Base-by-base conservation (phyloP, 176 grass and related monocot genomes). In the Elymus sibiricus region DNA sequence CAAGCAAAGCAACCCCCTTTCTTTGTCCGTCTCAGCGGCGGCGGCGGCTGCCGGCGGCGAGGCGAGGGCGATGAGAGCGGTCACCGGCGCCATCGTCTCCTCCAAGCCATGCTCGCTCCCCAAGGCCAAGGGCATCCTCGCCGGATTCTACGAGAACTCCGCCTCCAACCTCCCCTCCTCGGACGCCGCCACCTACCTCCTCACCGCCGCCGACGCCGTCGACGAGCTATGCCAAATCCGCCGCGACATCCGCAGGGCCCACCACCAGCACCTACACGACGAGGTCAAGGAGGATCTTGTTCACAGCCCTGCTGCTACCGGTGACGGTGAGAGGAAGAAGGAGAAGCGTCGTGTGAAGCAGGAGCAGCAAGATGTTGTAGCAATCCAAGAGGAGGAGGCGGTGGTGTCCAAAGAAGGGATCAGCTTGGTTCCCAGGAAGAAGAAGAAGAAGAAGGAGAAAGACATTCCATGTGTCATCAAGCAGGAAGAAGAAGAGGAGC, bases 11-110 rank as follows among this genome's bases (percentile, higher is more conserved):
- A 35, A 35, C 34, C 34, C 34, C n/a, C n/a, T n/a, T n/a, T n/a
- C 32, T 32, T 32, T 32, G 32, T 32, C 32, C n/a, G n/a, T 32
- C 38, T 7, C 38, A n/a, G 3, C 38, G 3, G 38, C 38, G 38
- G 39, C 39, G 39, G 39, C 40, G 5, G 22, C 69, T 15, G 49
- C 39, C 74, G 75, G 66, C 27, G 83, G 70, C 70, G 69, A 26
- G n/a, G n/a, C n/a, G n/a, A n/a, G n/a, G 62, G 64, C 74, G 39
- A 90, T 90, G 89, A 83, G 79, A 79, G 89, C 84, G 24, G 62
- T 90, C 64, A 74, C 79, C 64, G 89, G 89, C 66, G 2, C 13
- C 89, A 2, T 87, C 65, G 9, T 79, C 79, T 74, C 84, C 89
- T 83, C 84, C 40, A 7, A 58, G 43, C 31, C 65, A 12, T 86